Evolutionary conservation across 2,329 filamentous ascomycete species (phyloP).

Genomic region (Bipolaris sorokiniana): DNA sequence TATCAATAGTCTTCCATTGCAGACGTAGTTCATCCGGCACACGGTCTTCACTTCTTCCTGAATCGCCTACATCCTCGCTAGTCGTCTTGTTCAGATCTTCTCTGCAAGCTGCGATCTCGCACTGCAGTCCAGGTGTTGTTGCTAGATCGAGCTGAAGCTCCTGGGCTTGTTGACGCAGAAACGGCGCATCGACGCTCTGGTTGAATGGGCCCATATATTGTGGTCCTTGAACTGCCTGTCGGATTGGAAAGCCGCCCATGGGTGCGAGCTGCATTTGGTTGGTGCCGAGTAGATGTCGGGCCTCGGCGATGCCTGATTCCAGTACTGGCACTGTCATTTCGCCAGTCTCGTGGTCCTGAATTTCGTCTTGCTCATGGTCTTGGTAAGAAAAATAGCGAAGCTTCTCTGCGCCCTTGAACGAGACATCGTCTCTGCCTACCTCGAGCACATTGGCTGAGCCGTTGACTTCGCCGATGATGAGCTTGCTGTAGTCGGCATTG

Average conservation of each 20-base stretch:
- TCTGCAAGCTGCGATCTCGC: constrained; percentile 36
- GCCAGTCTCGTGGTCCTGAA: background rate
- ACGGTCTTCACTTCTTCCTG: constrained; percentile 48
- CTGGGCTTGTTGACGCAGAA: constrained; percentile 37
- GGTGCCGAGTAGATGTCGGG: constrained; percentile 36
- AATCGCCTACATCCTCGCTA: constrained; percentile 50
- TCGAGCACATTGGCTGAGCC: constrained; percentile 61
- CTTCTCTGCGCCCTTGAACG: constrained; percentile 36
- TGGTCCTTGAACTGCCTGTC: constrained; percentile 55
- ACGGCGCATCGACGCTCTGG: constrained; percentile 28
- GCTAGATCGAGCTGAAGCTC: constrained; percentile 43
- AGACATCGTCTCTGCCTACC: constrained; percentile 46
- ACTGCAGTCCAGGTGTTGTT: constrained; percentile 23
- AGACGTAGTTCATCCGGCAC: constrained; percentile 50
- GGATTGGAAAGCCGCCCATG: constrained; percentile 52
- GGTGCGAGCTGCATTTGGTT: constrained; percentile 46
- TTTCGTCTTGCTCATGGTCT: constrained; percentile 9
- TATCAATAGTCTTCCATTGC: constrained; percentile 29
- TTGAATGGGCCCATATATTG: constrained; percentile 52
- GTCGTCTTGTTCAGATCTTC: constrained; percentile 42
- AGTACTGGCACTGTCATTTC: constrained; percentile 1
- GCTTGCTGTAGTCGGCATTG: constrained; percentile 60
- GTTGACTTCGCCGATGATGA: constrained; percentile 64
- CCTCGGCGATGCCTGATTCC: constrained; percentile 37
- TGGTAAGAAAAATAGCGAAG: constrained; percentile 40